These are phyloP conservation scores for Diplodia mutila DNA, from an alignment of 2,329 filamentous ascomycete species.

Conservation along the genomic window DNA sequence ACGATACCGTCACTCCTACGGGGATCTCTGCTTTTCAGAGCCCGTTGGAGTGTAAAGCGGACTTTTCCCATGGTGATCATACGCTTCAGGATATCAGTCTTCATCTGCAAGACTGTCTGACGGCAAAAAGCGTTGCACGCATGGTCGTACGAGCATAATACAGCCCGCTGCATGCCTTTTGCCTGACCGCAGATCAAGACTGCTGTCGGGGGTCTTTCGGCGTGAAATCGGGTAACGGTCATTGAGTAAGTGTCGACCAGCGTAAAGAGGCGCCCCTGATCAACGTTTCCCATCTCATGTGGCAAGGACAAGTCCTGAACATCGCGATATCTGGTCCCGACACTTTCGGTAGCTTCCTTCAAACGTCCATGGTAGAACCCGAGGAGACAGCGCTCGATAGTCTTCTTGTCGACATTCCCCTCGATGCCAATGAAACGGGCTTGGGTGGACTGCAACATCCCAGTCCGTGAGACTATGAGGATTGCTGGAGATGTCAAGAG, in stretches of 20 bases:
- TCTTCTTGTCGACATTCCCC: background rate
- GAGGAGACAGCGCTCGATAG: background rate
- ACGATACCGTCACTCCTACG: no score
- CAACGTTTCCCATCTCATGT: no score
- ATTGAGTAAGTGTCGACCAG: conserved; percentile 47
- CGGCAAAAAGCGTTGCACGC: background rate
- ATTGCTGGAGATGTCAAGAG: no score
- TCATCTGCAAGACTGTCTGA: background rate
- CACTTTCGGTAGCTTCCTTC: background rate
- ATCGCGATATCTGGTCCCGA: no score
- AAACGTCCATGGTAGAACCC: background rate
- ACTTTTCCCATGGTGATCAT: background rate
- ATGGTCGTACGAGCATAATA: background rate
- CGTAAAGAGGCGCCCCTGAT: conserved; percentile 44
- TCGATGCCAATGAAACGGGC: background rate
- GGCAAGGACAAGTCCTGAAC: no score
- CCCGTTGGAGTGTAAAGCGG: background rate
- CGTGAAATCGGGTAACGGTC: conserved; percentile 44
- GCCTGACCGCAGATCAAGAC: background rate
- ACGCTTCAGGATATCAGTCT: background rate
- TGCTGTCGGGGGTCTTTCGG: conserved; percentile 37
- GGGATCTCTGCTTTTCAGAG: background rate
- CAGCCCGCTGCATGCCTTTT: background rate
- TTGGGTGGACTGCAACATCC: background rate
- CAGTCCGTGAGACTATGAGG: no score